A percentile compares a stretch with the other conserved stretches of the same genome.
phyloP scores from a whole-genome alignment of 139 green algal species.

The Volvox africanus region DNA sequence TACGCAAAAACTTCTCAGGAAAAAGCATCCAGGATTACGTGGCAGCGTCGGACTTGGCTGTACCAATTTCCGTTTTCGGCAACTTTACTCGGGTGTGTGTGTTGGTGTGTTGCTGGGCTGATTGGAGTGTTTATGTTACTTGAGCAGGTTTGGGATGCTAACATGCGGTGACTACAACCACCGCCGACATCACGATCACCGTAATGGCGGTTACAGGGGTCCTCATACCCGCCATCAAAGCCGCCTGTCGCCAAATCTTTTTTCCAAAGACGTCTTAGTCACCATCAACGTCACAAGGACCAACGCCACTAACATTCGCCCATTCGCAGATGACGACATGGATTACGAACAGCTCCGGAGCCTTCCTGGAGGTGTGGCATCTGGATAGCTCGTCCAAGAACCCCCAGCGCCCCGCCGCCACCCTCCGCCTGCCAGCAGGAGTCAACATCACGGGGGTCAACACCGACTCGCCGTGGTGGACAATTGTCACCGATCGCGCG shows the following conservation, averaged over 20 bases:
- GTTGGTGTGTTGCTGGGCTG: neutral
- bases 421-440: neutral
- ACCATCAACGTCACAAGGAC: too few species aligned
- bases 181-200: too few species aligned
- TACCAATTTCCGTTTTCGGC: neutral
- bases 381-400: neutral
- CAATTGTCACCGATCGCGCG: neutral
- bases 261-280: too few species aligned
- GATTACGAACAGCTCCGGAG: neutral
- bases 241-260: too few species aligned
- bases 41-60: neutral
- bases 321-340: constrained; percentile 9
- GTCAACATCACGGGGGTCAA: neutral
- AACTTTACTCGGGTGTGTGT: neutral
- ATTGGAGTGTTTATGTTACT: neutral
- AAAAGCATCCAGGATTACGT: neutral
- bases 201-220: too few species aligned
- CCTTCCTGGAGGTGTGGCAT: constrained; percentile 4
- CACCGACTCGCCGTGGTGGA: neutral
- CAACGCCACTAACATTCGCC: too few species aligned
- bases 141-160: neutral
- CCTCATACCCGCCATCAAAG: too few species aligned
- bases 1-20: neutral
- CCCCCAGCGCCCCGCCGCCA: neutral
- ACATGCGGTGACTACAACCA: neutral